Evolutionary conservation across 164 flowering plant species (phyloP).

Genomic region (Cinnamomum chago): DNA sequence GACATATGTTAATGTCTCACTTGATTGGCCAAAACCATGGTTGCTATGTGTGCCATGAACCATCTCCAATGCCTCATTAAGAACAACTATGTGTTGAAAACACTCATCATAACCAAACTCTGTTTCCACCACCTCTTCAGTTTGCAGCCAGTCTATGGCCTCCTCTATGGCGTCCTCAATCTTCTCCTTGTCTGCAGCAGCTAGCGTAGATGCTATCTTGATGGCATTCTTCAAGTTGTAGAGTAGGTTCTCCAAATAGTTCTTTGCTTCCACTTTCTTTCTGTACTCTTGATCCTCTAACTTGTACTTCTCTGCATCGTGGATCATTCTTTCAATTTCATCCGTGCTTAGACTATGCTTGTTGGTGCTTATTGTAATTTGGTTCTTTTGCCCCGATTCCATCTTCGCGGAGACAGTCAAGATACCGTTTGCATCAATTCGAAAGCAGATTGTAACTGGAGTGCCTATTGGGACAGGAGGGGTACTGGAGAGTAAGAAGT

Average conservation of each 20-base stretch:
- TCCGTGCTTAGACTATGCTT: conserved; percentile 57
- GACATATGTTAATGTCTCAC: too few relatives aligned
- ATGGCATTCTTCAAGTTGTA: conserved; percentile 36
- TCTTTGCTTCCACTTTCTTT: conserved; percentile 58
- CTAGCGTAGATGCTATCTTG: too few relatives aligned
- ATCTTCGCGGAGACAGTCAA: conserved; percentile 57
- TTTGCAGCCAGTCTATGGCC: too few relatives aligned
- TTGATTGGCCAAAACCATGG: too few relatives aligned
- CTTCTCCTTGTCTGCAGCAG: too few relatives aligned
- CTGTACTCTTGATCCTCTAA: conserved; percentile 57
- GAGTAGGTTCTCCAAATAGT: conserved; percentile 45
- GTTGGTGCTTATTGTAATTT: conserved; percentile 61
- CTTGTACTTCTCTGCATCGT: conserved; percentile 56
- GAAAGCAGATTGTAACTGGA: conserved; percentile 47
- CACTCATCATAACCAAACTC: too few relatives aligned
- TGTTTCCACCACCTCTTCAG: too few relatives aligned
- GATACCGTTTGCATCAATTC: conserved; percentile 56
- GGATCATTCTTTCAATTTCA: conserved; percentile 56
- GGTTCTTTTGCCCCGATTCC: conserved; percentile 53
- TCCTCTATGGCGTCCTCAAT: too few relatives aligned
- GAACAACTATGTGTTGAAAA: too few relatives aligned
- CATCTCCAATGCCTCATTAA: too few relatives aligned
- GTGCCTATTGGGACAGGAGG: conserved; percentile 60
- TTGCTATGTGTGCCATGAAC: too few relatives aligned
- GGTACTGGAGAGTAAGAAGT: conserved; percentile 46